Percentiles rank a stretch among this genome's conserved stretches.
phyloP scores from a whole-genome alignment of 1,139 yeast species.

The Magnusiomyces sp. region DNA sequence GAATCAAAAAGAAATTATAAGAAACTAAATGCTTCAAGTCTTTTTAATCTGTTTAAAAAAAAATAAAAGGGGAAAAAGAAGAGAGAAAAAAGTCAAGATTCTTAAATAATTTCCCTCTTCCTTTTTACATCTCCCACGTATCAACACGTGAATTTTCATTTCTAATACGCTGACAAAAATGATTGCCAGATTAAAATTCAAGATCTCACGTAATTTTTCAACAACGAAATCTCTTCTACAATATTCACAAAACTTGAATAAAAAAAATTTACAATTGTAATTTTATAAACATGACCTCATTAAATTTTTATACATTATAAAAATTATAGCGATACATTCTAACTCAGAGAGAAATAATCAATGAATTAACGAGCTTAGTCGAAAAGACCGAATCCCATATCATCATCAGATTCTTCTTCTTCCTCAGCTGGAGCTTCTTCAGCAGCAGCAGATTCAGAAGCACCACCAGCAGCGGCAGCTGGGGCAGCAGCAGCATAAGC shows the following conservation, averaged over 20 bases:
- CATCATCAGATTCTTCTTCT: slow-evolving; percentile 57
- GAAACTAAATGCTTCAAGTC: neutral
- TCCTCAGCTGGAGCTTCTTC: slow-evolving; percentile 60
- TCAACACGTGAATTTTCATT: too few species aligned
- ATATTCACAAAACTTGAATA: too few species aligned
- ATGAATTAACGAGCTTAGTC: slow-evolving; percentile 30
- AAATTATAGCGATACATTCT: too few species aligned
- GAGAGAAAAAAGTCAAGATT: neutral
- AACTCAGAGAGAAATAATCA: too few species aligned
- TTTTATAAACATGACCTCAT: too few species aligned
- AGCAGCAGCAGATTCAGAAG: slow-evolving; percentile 64
- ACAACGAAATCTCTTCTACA: too few species aligned
- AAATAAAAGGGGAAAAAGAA: neutral
- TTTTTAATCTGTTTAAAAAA: neutral
- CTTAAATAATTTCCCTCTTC: neutral
- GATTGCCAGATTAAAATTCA: too few species aligned
- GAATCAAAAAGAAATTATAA: too few species aligned
- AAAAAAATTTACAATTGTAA: too few species aligned
- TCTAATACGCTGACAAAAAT: too few species aligned
- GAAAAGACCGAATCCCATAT: slow-evolving; percentile 39
- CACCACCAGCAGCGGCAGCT: slow-evolving; percentile 63
- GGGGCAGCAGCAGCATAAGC: slow-evolving; percentile 98
- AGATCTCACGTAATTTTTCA: too few species aligned
- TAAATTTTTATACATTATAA: too few species aligned
- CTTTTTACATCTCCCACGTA: neutral